These are phyloP conservation scores for Neurospora sp. DNA, from an alignment of 495 filamentous ascomycete genomes.

Conservation along the genomic window DNA sequence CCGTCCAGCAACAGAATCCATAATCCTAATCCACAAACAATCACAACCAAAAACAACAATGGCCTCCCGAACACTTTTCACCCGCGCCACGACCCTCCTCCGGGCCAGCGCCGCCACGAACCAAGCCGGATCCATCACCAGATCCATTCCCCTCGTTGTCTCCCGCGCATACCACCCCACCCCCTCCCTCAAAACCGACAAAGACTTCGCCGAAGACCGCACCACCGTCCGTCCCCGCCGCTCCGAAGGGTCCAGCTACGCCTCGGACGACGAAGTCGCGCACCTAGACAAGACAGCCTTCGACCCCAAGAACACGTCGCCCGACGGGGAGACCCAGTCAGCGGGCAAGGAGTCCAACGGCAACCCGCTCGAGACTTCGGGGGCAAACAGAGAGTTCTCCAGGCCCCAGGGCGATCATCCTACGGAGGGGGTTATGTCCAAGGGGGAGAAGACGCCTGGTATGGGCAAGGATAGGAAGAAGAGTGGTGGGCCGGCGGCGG, in stretches of 20 bases:
- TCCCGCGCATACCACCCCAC: constrained; percentile 14
- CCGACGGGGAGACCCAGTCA: constrained; percentile 20
- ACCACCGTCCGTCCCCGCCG: constrained; percentile 28
- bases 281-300: constrained; percentile 30
- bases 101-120: background rate
- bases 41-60: background rate
- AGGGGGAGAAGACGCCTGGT: background rate
- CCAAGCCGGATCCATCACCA: background rate
- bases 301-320: constrained; percentile 29
- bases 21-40: background rate
- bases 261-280: constrained; percentile 27
- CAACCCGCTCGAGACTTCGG: constrained; percentile 29
- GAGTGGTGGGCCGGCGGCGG: background rate
- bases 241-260: constrained; percentile 28
- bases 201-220: constrained; percentile 31
- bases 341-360: constrained; percentile 18
- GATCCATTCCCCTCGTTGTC: background rate
- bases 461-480: constrained; percentile 5
- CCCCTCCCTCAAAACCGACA: constrained; percentile 14
- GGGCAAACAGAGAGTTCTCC: constrained; percentile 26
- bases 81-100: background rate
- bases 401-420: constrained; percentile 11
- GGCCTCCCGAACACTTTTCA: background rate
- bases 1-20: background rate
- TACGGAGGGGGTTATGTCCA: background rate